Evolutionary conservation across 1,139 yeast species (phyloP).

Genomic region (Pichia sp.): DNA sequence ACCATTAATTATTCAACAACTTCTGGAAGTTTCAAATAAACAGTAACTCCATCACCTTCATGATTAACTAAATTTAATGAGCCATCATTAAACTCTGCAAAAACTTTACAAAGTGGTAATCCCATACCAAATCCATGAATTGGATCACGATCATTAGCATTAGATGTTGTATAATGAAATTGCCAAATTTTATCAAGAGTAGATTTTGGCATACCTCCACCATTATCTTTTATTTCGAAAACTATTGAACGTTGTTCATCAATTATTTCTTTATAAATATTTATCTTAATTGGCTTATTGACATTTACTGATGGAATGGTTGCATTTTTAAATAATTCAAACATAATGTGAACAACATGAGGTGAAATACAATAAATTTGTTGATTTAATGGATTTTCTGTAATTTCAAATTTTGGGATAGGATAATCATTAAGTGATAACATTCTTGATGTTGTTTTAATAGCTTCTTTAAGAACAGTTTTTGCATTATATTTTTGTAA

Average conservation of each 20-base stretch:
- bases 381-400: neutral
- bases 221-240: slow-evolving; percentile 23
- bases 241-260: slow-evolving; percentile 8
- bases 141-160: slow-evolving; percentile 23
- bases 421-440: slow-evolving; percentile 27
- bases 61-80: slow-evolving; percentile 19
- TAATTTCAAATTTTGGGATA: slow-evolving; percentile 20
- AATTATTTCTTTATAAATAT: slow-evolving; percentile 7
- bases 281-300: slow-evolving; percentile 19
- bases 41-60: slow-evolving; percentile 23
- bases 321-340: slow-evolving; percentile 28
- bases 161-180: slow-evolving; percentile 28
- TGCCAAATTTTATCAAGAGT: slow-evolving; percentile 25
- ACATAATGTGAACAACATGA: slow-evolving; percentile 27
- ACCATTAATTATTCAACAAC: neutral
- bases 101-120: slow-evolving; percentile 26
- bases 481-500: slow-evolving; percentile 14
- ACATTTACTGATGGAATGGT: slow-evolving; percentile 25
- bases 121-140: slow-evolving; percentile 31
- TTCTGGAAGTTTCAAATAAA: slow-evolving; percentile 21
- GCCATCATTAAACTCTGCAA: slow-evolving; percentile 25
- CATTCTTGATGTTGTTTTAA: slow-evolving; percentile 21
- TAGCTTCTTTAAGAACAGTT: slow-evolving; percentile 17
- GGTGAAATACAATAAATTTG: slow-evolving; percentile 23
- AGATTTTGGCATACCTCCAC: slow-evolving; percentile 25